Base-by-base conservation (phyloP, 2,329 filamentous ascomycete species). In the Aspergillus flavus region DNA sequence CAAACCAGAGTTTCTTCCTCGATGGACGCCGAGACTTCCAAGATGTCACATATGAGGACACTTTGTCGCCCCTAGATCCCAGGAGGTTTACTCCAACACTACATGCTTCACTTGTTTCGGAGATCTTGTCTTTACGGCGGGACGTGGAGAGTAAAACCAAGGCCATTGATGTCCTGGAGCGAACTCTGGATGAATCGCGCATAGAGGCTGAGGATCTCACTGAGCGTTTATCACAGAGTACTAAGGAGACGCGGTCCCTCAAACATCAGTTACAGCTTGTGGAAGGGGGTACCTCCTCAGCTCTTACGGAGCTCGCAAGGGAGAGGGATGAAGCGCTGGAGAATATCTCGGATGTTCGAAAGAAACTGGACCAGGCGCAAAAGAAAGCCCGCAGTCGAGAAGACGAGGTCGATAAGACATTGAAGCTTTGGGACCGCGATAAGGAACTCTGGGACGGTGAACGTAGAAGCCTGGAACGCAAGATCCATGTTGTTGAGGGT, bases 41-140 rank as follows among this genome's bases (percentile, higher is more conserved):
- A 16, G 75, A 78, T 61, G 61, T 72, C 50, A 66, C 71, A n/a
- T 72, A 77, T 28, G 76, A 94, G 68, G 91, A 94, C 66, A 87
- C 82, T 52, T 88, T 93, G 39, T 87, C 87, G 2, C 88, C 93
- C 26, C 83, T 97, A 34, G 95, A 99, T 73, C 93, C 95, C 3
- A 88, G 94, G 61, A 87, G 95, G 43, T 97, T 99, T 74, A 99
- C 95, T 0, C 95, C 95, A 1, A 98, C 94, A 0, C 81, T 99
- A 12, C 95, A 98, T 76, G 95, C 95, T 10, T 97, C 92, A 57
- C 82, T 99, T 7, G 94, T 99, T 0, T 94, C 94, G 0, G 95
- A 99, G 77, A 99, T 99, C 66, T 82, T 99, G 45, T 88, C 89
- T 2, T 81, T 99, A 57, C 88, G 94, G 26, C 86, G 95, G 62